These are phyloP conservation scores for Zymoseptoria passerinii DNA, from an alignment of 2,329 filamentous ascomycete species.

Conservation along the genomic window DNA sequence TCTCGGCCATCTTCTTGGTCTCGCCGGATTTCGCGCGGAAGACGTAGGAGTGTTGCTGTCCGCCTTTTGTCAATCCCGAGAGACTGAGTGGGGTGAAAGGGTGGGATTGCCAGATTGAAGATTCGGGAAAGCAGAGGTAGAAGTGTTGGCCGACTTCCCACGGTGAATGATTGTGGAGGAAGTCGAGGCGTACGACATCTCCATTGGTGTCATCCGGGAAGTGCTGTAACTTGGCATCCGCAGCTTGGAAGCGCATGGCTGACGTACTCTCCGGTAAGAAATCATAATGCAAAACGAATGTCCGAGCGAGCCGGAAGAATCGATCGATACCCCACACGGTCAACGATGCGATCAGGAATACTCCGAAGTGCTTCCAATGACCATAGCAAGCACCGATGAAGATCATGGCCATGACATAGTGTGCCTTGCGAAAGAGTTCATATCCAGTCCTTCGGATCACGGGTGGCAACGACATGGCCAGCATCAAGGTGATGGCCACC, in stretches of 20 bases:
- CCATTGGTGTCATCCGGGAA: constrained; percentile 31
- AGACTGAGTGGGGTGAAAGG: constrained; percentile 58
- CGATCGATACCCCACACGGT: constrained; percentile 42
- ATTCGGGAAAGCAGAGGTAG: constrained; percentile 59
- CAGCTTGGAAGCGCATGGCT: constrained; percentile 40
- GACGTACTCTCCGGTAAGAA: constrained; percentile 2
- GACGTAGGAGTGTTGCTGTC: constrained; percentile 28
- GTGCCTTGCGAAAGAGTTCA: constrained; percentile 60
- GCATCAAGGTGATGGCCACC: constrained; percentile 52
- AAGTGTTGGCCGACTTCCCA: constrained; percentile 64
- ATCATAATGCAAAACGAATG: constrained; percentile 9
- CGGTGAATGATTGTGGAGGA: constrained; percentile 49
- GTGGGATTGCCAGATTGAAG: constrained; percentile 61
- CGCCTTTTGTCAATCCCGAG: constrained; percentile 24
- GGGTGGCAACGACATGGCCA: constrained; percentile 49
- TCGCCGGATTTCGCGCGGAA: constrained; percentile 41
- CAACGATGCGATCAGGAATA: constrained; percentile 57
- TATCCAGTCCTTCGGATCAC: constrained; percentile 61
- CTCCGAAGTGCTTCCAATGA: constrained; percentile 46
- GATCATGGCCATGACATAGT: constrained; percentile 63
- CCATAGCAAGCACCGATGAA: constrained; percentile 64
- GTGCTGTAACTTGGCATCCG: constrained; percentile 42
- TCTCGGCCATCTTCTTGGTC: constrained; percentile 46
- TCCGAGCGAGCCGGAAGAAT: constrained; percentile 17
- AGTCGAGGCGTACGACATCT: constrained; percentile 54